Base-by-base conservation (phyloP, 441 rosid species). In the Flueggea neowawraea region DNA sequence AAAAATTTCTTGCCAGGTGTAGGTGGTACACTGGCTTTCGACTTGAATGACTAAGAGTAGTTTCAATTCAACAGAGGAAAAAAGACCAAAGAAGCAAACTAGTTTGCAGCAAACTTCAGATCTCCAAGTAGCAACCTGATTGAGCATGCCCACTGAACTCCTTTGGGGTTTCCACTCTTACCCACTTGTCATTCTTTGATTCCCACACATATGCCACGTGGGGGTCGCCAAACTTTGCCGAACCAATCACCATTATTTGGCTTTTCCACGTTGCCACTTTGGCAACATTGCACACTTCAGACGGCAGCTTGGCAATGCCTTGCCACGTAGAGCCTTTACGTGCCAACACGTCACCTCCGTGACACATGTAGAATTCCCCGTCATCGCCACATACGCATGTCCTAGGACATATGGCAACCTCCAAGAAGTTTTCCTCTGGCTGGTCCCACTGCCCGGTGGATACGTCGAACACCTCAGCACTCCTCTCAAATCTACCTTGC, bases 401-500 rank as follows among this genome's bases (percentile, higher is more conserved):
- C 49, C 73, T 62, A 0, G 91, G 82, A 67, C 80, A 73, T 6
- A 22, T 62, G 65, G 67, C 11, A 0, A 56, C 28, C 43, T 10
- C 28, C 7, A 89, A 31, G 6, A 78, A 67, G 32, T 76, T 48
- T n/a, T 85, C 82, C 11, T 33, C 31, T 0, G 67, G 60, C 0
- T 54, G 69, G 31, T 43, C 53, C 98, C 98, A 89, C 44, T 43
- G 61, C 83, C 84, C 64, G 6, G 83, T 28, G 43, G 62, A 52
- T 0, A 31, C 16, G 2, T 88, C 73, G 11, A 91, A 84, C 0
- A 50, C 68, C 52, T 88, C 91, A 0, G 81, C 74, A 0, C 75
- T 66, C 51, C 63, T 65, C 57, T 75, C 81, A 12, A 88, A 91
- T 12, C 66, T 66, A 0, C 97, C 97, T 64, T 91, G 97, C 75